Evolutionary conservation across 2,329 filamentous ascomycete genomes (phyloP), one percentile per base, ranked within the genome.

Genomic region (Penicillium palitans): DNA sequence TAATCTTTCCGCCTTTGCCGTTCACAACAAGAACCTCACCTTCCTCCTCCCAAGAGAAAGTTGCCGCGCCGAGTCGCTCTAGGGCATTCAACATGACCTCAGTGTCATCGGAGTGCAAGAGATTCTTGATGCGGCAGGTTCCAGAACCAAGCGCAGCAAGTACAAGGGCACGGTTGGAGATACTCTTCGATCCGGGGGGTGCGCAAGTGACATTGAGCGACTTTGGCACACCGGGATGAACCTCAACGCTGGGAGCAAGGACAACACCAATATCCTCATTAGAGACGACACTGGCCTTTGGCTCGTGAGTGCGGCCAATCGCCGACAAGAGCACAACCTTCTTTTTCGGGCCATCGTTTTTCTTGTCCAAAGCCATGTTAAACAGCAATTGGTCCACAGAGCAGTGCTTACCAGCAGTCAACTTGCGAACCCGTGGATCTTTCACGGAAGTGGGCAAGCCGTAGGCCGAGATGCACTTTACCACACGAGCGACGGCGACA

Each of bases 341-440:
- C 82, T 99, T 99, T 76, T 93, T 92, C 59, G 85, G 85, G 2
- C 95, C 95, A 45, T 96, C 90, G 65, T 99, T 99, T 81, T 99
- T 99, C 84, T 99, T 99, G 78, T 99, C 95, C 9, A 99, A 89
- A 0, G 90, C 92, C 95, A 99, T 99, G 73, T 96, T 96, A 65
- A 89, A 84, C 57, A 99, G 83, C 52, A 99, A 78, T 37, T 90
- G 84, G 66, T 97, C 90, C 2, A 97, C 90, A 0, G 90, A 88
- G 72, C 95, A 99, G 64, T 86, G 83, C 77, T 96, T 97, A 53
- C 90, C 90, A 2, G 91, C 93, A 5, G 91, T 93, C 61, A 95
- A 79, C 69, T 88, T 90, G 44, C 89, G 84, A 44, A 99, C 88
- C 31, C 87, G 86, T 73, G 92, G 90, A 76, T 99, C 93, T 37